Evolutionary conservation across 257 asterid genomes (phyloP).

Genomic region (Solanum raphanifolium): DNA sequence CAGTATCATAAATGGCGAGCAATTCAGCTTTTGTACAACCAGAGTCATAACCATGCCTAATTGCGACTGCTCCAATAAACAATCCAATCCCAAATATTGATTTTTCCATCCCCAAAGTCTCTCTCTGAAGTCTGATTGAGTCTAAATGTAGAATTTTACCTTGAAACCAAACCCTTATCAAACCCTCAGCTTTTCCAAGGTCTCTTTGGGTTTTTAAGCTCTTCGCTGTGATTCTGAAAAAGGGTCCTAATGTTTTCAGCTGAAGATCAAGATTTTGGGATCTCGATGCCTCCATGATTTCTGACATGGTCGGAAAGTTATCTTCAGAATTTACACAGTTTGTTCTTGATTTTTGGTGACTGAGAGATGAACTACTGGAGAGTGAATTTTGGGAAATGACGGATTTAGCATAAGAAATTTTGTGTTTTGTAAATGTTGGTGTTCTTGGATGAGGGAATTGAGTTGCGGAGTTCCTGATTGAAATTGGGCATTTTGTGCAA

Average conservation of each 20-base stretch:
- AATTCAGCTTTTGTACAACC: slow-evolving; percentile 71
- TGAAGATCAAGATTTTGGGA: slow-evolving; percentile 60
- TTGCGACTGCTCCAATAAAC: slow-evolving; percentile 87
- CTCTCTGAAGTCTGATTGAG: slow-evolving; percentile 52
- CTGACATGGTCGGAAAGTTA: slow-evolving; percentile 58
- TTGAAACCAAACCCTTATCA: slow-evolving; percentile 63
- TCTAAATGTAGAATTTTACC: slow-evolving; percentile 81
- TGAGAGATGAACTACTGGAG: not conserved
- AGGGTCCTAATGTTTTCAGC: slow-evolving; percentile 62
- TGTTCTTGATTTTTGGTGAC: not conserved
- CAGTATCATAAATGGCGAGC: slow-evolving; percentile 81
- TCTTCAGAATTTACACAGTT: not conserved
- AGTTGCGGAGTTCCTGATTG: not conserved
- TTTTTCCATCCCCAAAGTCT: slow-evolving; percentile 68
- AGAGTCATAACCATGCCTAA: slow-evolving; percentile 61
- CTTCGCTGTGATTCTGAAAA: slow-evolving; percentile 67
- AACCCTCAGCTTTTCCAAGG: slow-evolving; percentile 74
- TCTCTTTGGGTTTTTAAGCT: slow-evolving; percentile 34
- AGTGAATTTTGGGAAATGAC: not conserved
- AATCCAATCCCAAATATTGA: slow-evolving; percentile 87
- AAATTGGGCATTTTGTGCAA: not conserved
- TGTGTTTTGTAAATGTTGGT: not conserved
- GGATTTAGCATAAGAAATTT: not conserved
- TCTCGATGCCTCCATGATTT: slow-evolving; percentile 56
- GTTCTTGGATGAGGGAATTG: not conserved